A percentile compares a stretch with the other conserved stretches of the same genome.
Conservation (phyloP, 2,329 filamentous ascomycete genomes). For the Penicillium capsulatum region DNA sequence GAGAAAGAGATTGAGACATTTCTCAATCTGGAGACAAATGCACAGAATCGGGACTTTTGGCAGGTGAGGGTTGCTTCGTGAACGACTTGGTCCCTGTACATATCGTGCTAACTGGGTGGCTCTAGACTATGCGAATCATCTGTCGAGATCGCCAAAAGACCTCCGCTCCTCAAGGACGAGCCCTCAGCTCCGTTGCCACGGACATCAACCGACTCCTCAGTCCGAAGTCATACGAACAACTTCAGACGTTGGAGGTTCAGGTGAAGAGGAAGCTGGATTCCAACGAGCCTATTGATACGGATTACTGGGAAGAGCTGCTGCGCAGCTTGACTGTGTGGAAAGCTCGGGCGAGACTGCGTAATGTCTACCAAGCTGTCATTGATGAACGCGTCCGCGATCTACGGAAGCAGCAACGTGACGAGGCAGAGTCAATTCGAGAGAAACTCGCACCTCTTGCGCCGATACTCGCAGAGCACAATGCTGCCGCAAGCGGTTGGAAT, state of each 20-base stretch:
- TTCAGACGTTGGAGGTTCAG: slow-evolving; percentile 82
- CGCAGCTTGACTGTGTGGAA: slow-evolving; percentile 85
- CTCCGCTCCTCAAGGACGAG: slow-evolving; percentile 64
- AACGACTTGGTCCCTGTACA: no score
- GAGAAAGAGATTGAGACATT: slow-evolving; percentile 80
- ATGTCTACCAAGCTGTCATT: slow-evolving; percentile 71
- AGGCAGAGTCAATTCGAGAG: slow-evolving; percentile 55
- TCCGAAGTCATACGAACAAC: slow-evolving; percentile 79
- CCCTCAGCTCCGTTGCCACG: slow-evolving; percentile 73
- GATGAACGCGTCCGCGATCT: slow-evolving; percentile 64
- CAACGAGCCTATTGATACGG: slow-evolving; percentile 87
- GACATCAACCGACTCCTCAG: slow-evolving; percentile 85
- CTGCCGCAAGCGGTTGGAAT: slow-evolving; percentile 3
- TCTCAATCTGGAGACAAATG: slow-evolving; percentile 71
- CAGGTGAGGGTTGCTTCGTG: slow-evolving; percentile 46
- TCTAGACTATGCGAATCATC: slow-evolving; percentile 72
- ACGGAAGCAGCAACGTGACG: slow-evolving; percentile 62
- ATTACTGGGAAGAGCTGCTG: slow-evolving; percentile 95
- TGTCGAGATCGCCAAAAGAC: slow-evolving; percentile 71
- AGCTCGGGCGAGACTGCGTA: slow-evolving; percentile 76
- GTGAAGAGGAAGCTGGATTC: slow-evolving; percentile 81
- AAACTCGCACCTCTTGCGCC: slow-evolving; percentile 52
- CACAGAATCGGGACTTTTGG: slow-evolving; percentile 83
- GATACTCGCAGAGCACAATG: slow-evolving; percentile 20
- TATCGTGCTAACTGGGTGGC: slow-evolving; percentile 7